A percentile compares a stretch with the other conserved stretches of the same genome.
Evolutionary conservation across 306 rosid species (phyloP).

Genomic region (Ammopiptanthus mongolicus): DNA sequence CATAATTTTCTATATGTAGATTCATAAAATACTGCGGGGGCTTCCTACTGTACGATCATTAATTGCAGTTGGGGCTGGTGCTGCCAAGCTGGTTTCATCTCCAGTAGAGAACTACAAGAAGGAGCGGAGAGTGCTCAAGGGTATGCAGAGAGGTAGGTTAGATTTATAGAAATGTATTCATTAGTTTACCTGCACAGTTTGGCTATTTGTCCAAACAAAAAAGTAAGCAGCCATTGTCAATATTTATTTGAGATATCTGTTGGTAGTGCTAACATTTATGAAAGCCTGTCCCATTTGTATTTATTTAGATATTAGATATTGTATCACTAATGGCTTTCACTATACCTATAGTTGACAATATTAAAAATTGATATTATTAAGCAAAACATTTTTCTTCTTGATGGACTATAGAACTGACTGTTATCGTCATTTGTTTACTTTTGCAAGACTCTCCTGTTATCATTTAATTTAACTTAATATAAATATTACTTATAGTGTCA

Average conservation of each 20-base stretch:
- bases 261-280: not conserved
- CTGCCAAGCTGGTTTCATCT: constrained; percentile 81
- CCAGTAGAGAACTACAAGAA: constrained; percentile 91
- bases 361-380: not conserved
- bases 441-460: not conserved
- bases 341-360: not conserved
- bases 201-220: not conserved
- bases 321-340: not conserved
- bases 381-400: not conserved
- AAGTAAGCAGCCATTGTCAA: constrained; percentile 10
- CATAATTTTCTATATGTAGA: constrained; percentile 38
- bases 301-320: not conserved
- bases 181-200: not conserved
- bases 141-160: constrained; percentile 89
- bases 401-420: not conserved
- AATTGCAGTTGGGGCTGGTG: constrained; percentile 81
- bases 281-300: not conserved
- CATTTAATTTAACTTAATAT: not conserved
- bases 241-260: not conserved
- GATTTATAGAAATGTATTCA: constrained; percentile 14
- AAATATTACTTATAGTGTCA: not conserved
- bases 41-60: constrained; percentile 81
- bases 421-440: not conserved
- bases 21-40: constrained; percentile 77
- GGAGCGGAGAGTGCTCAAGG: constrained; percentile 87